A percentile compares a stretch with the other conserved stretches of the same genome.
Evolutionary conservation across 2,329 filamentous ascomycete genomes (phyloP).

Genomic region (Cyanodermella asteris): DNA sequence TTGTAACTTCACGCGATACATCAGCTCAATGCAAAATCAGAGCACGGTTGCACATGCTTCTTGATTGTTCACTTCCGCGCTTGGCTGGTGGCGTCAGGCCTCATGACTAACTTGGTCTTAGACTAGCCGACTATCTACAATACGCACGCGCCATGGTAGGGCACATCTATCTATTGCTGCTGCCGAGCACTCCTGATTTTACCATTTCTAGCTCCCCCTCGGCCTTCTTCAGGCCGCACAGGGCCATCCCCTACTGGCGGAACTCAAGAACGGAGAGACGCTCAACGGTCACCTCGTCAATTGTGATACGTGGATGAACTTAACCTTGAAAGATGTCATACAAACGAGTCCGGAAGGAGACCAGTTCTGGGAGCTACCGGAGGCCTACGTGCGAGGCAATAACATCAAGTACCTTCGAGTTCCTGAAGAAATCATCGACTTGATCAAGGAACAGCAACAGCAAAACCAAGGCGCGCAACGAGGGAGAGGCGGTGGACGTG

Average conservation of each 20-base stretch:
- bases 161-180: too few species aligned
- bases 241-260: constrained; percentile 93
- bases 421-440: constrained; percentile 86
- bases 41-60: too few species aligned
- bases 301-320: constrained; percentile 99
- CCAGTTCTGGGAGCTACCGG: constrained; percentile 74
- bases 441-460: constrained; percentile 85
- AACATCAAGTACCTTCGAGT: constrained; percentile 98
- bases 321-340: constrained; percentile 89
- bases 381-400: constrained; percentile 93
- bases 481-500: constrained; percentile 18
- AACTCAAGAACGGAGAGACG: constrained; percentile 93
- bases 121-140: too few species aligned
- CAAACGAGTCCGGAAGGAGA: constrained; percentile 91
- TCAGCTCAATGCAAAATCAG: too few species aligned
- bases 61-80: too few species aligned
- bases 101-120: too few species aligned
- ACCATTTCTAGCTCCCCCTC: constrained; percentile 30
- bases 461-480: constrained; percentile 36
- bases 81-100: too few species aligned
- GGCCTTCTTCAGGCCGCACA: constrained; percentile 87
- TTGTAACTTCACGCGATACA: too few species aligned
- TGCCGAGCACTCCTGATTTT: background rate
- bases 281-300: constrained; percentile 88
- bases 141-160: too few species aligned